Conservation (phyloP, 352 stramenopile genomes). For the Globisporangium radiosum region DNA sequence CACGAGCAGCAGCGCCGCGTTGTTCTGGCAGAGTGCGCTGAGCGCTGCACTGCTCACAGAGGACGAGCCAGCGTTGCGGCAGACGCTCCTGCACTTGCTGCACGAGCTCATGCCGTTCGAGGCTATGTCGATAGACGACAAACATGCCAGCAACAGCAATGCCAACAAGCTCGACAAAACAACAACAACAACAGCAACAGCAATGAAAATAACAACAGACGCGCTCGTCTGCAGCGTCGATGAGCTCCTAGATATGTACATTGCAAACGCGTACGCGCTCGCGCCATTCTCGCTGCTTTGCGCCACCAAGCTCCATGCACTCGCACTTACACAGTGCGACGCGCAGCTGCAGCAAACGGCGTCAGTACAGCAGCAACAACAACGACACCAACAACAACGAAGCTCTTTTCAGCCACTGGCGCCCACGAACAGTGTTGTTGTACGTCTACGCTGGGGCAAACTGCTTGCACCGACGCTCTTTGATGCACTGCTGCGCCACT, state of each 20-base stretch:
- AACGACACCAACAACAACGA: not conserved
- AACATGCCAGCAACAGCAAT: too few relatives aligned
- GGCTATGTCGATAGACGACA: too few relatives aligned
- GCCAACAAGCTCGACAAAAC: too few relatives aligned
- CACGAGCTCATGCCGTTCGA: conserved; percentile 5
- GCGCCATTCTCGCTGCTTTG: conserved; percentile 29
- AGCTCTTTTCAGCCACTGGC: not conserved
- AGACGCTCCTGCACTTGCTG: conserved; percentile 20
- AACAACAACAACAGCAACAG: not conserved
- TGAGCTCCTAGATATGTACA: conserved; percentile 40
- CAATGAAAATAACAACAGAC: not conserved
- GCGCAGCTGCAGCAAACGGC: not conserved
- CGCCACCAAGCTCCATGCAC: conserved; percentile 32
- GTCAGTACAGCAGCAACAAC: conserved; percentile 1
- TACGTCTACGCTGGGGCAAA: conserved; percentile 34
- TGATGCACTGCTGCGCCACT: conserved; percentile 24
- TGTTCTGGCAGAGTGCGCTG: conserved; percentile 28
- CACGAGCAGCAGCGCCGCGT: too few relatives aligned
- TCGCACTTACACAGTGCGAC: conserved; percentile 12
- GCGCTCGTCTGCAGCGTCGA: conserved; percentile 13
- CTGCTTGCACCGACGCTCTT: conserved; percentile 41
- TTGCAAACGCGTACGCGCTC: conserved; percentile 24
- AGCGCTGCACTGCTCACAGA: conserved; percentile 28
- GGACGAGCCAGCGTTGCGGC: conserved; percentile 18
- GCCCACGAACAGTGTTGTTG: conserved; percentile 15